Base-by-base conservation (phyloP, 1,284 basidiomycete species). In the Leccinum fallax region DNA sequence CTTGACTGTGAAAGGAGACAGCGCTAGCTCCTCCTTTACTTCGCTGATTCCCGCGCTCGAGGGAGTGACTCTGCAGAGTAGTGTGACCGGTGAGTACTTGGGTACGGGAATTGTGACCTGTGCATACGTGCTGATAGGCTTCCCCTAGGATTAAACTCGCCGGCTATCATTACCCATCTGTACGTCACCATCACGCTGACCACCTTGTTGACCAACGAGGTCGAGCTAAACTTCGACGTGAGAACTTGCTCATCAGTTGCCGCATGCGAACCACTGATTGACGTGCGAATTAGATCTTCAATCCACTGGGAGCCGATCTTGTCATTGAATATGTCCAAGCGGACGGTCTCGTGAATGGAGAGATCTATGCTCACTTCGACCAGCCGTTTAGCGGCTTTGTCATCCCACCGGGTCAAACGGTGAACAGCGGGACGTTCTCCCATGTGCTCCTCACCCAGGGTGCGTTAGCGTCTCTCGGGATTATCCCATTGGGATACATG, bases 391-490 rank as follows among this genome's bases (percentile, higher is more conserved):
- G 77, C 28, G 77, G 70, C 64, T 87, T 87, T 62, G 77, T 84
- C 46, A 75, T 90, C 24, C 86, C 86, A 0, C 77, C 87, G 0
- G 80, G 82, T 16, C 72, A 82, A 61, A 85, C 83, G 0, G 83
- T 81, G 53, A 87, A 86, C 67, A 85, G 83, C 38, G 85, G 85
- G 4, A 72, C 70, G 2, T 80, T 89, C 59, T 70, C 72, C 2
- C 81, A 87, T 54, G 88, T 90, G 7, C 63, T 85, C 16, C 77
- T 90, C 36, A 80, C 82, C 0, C 76, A 87, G 68, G 88, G 88
- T 6, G 84, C 82, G 1, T 26, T 83, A 7, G 76, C 70, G 0
- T 84, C 87, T 5, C 77, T 89, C 5, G 78, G 63, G 4, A 87
- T 89, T 64, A 82, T 89, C 53, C 80, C 83, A 0, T 70, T 81